Percentiles rank a stretch among this genome's conserved stretches.
phyloP scores from a whole-genome alignment of 192 early-diverging fungal species.

The Coemansia sp. region DNA sequence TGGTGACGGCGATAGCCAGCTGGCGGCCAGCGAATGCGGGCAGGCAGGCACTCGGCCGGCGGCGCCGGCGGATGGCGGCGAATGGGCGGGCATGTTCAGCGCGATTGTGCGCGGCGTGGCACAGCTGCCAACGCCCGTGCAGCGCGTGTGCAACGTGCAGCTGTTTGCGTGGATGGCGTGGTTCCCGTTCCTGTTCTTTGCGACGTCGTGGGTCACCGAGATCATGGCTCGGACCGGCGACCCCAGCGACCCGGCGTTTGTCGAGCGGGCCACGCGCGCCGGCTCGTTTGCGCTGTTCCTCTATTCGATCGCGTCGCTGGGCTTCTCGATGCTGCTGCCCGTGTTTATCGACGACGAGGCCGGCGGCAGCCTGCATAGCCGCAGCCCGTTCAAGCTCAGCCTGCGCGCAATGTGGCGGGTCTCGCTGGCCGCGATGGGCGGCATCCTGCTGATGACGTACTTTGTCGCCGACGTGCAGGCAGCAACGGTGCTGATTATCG shows the following conservation, averaged over 20 bases:
- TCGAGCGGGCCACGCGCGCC: conserved; percentile 65
- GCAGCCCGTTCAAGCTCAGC: conserved; percentile 13
- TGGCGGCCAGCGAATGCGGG: conserved; percentile 6
- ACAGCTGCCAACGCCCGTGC: conserved; percentile 66
- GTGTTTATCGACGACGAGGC: conserved; percentile 22
- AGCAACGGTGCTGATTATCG: conserved; percentile 66
- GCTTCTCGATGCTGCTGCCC: conserved; percentile 37
- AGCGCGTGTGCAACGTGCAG: conserved; percentile 84
- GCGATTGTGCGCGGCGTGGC: conserved; percentile 23
- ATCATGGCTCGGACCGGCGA: conserved; percentile 28
- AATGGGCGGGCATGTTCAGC: conserved; percentile 25
- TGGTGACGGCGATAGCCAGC: not conserved
- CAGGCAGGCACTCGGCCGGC: not conserved
- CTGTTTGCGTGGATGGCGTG: conserved; percentile 97
- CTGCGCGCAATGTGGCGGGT: conserved; percentile 64
- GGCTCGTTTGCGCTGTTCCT: conserved; percentile 87
- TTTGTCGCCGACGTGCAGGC: conserved; percentile 55
- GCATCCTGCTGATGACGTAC: conserved; percentile 62
- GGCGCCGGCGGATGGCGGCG: not conserved
- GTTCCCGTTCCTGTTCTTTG: conserved; percentile 97
- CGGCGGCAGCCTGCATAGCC: conserved; percentile 1
- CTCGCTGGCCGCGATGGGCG: conserved; percentile 64
- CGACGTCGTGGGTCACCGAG: conserved; percentile 53
- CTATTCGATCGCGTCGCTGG: conserved; percentile 72
- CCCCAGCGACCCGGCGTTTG: conserved; percentile 30